phyloP scores from a whole-genome alignment of 495 filamentous ascomycete species.

The Penicillium alfredii region DNA sequence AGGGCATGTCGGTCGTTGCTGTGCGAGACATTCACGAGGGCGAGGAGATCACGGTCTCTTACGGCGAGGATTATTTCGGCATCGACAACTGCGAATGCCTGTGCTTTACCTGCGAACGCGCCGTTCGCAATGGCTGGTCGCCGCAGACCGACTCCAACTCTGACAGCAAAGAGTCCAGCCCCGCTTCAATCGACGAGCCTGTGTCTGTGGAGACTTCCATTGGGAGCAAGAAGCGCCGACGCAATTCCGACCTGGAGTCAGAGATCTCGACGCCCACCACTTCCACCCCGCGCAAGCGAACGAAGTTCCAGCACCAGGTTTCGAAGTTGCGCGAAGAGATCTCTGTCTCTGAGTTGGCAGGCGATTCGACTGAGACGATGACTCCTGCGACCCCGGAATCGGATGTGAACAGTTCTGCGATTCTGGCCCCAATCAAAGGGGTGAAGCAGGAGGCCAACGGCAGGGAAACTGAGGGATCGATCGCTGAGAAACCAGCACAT shows the following conservation, averaged over 20 bases:
- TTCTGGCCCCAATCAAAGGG: too few relatives aligned
- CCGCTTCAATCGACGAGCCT: constrained; percentile 27
- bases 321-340: constrained; percentile 41
- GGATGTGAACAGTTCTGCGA: too few relatives aligned
- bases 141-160: constrained; percentile 33
- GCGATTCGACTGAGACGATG: constrained; percentile 11
- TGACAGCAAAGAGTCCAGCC: constrained; percentile 34
- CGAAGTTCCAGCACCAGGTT: constrained; percentile 32
- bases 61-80: constrained; percentile 95
- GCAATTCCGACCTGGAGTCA: constrained; percentile 31
- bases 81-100: constrained; percentile 92
- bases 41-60: constrained; percentile 93
- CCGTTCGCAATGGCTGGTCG: constrained; percentile 75
- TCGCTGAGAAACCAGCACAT: too few relatives aligned
- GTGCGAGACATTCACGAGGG: constrained; percentile 73
- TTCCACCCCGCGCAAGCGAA: constrained; percentile 33
- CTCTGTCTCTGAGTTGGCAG: constrained; percentile 25
- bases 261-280: constrained; percentile 21
- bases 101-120: constrained; percentile 79
- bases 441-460: too few relatives aligned
- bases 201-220: constrained; percentile 9
- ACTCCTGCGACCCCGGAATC: constrained; percentile 9
- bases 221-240: constrained; percentile 40
- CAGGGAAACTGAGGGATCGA: too few relatives aligned
- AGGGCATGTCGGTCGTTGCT: constrained; percentile 84